Conservation (phyloP, 805 yeast genomes). For the Candida ovalis region DNA sequence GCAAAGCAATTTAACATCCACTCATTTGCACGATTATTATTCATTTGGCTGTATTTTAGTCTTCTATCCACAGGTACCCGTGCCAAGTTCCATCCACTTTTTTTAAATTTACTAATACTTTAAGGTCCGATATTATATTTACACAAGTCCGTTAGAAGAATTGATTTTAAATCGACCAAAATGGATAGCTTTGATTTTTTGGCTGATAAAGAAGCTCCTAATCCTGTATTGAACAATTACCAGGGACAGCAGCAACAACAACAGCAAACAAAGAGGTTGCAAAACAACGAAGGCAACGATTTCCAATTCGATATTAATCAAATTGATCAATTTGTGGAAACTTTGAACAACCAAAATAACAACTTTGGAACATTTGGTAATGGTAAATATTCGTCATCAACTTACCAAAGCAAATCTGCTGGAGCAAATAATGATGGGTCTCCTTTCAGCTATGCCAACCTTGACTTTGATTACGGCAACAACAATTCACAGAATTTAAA, state of each 20-base stretch:
- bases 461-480: conserved; percentile 9
- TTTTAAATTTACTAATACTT: too few species aligned
- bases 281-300: background rate
- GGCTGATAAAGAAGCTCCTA: conserved; percentile 8
- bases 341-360: conserved; percentile 6
- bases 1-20: background rate
- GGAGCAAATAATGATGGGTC: conserved; percentile 3
- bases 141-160: too few species aligned
- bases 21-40: background rate
- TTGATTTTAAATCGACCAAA: background rate
- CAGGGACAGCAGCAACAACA: background rate
- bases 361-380: background rate
- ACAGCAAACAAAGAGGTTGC: background rate
- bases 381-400: background rate
- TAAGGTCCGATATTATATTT: too few species aligned
- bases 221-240: conserved; percentile 2
- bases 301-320: conserved; percentile 8
- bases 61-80: background rate
- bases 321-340: conserved; percentile 16
- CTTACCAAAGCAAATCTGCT: background rate
- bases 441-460: conserved; percentile 11
- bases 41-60: background rate
- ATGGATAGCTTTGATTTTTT: conserved; percentile 17
- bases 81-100: too few species aligned
- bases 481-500: background rate